Evolutionary conservation across 2,329 filamentous ascomycete species (phyloP), one percentile per base, ranked within the genome.

Genomic region (Xylaria sp.): DNA sequence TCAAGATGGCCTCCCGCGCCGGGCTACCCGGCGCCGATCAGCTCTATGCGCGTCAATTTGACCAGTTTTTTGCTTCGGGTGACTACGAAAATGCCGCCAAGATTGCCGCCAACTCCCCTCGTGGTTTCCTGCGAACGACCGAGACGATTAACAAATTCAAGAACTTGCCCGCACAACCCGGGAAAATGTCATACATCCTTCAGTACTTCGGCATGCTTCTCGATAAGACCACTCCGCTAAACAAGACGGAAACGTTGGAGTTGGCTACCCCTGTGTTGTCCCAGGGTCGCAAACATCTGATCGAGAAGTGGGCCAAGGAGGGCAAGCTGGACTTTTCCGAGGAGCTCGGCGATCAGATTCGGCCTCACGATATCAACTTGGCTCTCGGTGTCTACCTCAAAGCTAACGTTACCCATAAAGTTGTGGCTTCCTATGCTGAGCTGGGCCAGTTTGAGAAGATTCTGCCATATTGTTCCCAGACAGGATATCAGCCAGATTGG

Each of bases 101-200:
- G 86, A 91, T 97, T 75, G 97, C 96, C 52, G 97, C 96, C 59
- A 97, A 97, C 84, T 99, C 96, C 2, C 96, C 96, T 3, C 90
- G 95, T 67, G 96, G 96, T 56, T 99, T 99, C 85, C 86, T 99
- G 63, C 93, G 96, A 73, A 98, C 95, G 2, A 87, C 93, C 25
- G 93, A 97, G 77, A 99, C 96, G 7, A 98, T 99, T 78, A 94
- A 97, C 82, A 91, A 92, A 75, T 97, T 99, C 84, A 98, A 98
- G 88, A 89, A 88, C 64, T 86, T 97, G 18, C 93, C 93, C 15
- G 88, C 90, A 69, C 89, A 92, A 73, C 90, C 90, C 39, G 93
- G 93, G 52, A 92, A 97, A 79, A 93, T 99, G 83, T 97, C 96
- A 1, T 90, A 93, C 74, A 97, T 97, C 67, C 86, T 99, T 61